Conservation (phyloP, 73 alveolate species). For the Tetrahymena thermophila region DNA sequence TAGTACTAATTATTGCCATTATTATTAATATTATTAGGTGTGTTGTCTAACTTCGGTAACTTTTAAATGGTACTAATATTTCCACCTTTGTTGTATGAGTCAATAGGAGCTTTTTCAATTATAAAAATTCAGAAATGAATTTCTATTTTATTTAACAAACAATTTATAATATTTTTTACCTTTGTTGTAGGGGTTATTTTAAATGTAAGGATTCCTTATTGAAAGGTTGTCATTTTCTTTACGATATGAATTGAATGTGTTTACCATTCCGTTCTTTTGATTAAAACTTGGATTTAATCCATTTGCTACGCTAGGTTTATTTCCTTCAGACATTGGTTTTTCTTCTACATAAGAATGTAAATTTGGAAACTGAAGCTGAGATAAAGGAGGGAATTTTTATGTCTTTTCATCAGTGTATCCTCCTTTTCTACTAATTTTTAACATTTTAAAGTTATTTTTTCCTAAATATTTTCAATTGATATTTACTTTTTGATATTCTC, state of each 20-base stretch:
- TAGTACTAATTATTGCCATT: background rate
- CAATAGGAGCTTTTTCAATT: background rate
- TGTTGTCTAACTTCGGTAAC: background rate
- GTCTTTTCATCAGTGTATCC: background rate
- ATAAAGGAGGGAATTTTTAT: background rate
- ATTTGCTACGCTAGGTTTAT: background rate
- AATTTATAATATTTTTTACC: background rate
- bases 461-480: background rate
- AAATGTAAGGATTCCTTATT: background rate
- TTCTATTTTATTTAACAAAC: too few relatives aligned
- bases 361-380: background rate
- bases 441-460: background rate
- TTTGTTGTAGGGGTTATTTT: background rate
- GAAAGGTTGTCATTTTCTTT: background rate
- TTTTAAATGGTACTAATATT: background rate
- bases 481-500: background rate
- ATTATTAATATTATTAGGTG: background rate
- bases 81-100: background rate
- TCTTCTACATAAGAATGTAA: background rate
- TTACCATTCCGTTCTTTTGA: background rate
- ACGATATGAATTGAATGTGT: background rate
- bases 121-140: too few relatives aligned
- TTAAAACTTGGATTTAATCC: background rate
- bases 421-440: background rate
- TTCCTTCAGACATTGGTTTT: background rate